Conservation (phyloP, 345 rosid genomes). For the Gossypium turneri region DNA sequence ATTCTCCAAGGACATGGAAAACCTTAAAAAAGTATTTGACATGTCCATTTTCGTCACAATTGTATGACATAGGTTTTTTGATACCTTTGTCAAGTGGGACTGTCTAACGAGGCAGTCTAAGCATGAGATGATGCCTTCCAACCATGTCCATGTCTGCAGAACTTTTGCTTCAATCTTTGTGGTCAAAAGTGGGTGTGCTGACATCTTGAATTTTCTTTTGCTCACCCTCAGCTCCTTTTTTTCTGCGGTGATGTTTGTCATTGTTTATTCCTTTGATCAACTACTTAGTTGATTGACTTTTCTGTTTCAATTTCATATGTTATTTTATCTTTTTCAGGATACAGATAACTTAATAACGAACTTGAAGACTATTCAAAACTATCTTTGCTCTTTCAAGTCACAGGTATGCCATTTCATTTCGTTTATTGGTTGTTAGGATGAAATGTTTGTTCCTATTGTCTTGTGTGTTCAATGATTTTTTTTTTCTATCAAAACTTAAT, state of each 20-base stretch:
- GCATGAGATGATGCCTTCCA: neutral
- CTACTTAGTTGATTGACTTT: conserved; percentile 1
- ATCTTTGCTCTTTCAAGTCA: conserved; percentile 78
- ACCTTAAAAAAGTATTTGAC: neutral
- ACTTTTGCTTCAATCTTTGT: neutral
- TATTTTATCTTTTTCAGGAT: conserved; percentile 42
- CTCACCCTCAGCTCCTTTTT: neutral
- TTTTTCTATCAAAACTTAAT: too few relatives aligned
- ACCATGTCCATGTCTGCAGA: conserved; percentile 2
- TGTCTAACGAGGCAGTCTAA: neutral
- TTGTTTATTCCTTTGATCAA: conserved; percentile 2
- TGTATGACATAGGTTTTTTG: neutral
- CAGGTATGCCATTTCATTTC: conserved; percentile 47
- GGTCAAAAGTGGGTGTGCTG: neutral
- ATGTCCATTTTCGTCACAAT: neutral
- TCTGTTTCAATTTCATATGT: neutral
- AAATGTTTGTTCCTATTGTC: neutral
- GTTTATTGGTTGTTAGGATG: neutral
- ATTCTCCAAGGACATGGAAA: neutral
- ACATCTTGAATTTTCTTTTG: conserved; percentile 2
- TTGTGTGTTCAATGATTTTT: neutral
- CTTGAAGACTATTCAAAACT: conserved; percentile 78
- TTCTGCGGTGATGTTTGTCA: neutral
- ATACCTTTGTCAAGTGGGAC: neutral
- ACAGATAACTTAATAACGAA: conserved; percentile 67